Base-by-base conservation (phyloP, 352 stramenopile genomes). In the Pythium sukuiense region DNA sequence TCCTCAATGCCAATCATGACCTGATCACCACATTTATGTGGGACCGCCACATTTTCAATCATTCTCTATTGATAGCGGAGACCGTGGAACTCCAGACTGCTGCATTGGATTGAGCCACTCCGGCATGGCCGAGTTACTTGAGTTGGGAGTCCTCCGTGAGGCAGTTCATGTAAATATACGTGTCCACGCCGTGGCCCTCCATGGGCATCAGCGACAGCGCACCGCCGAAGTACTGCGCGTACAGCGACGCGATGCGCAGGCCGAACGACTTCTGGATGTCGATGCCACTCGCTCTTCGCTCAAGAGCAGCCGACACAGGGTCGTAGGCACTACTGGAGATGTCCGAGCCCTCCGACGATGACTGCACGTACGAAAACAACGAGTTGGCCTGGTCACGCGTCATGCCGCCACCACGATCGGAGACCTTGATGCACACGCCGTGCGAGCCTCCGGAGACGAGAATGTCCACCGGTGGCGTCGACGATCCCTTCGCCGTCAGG, bases 201-300 rank as follows among this genome's bases (percentile, higher is more conserved):
- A 99, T 99, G 32, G 95, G 98, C 90, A 99, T 99, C 57, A 99
- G 93, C 67, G 89, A 94, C 49, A 99, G 80, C 72, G 99, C 97
- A 11, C 98, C 98, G 27, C 97, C 97, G 87, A 99, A 99, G 81
- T 99, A 99, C 58, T 97, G 89, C 33, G 97, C 96, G 71, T 99
- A 99, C 30, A 97, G 90, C 65, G 80, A 80, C 3, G 85, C 85
- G 52, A 94, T 92, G 49, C 96, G 96, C 45, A 99, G 79, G 1
- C 97, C 97, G 72, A 93, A 93, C 45, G 85, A 93, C 43, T 89
- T 76, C 16, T 78, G 81, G 55, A 91, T 90, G 71, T 90, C 73
- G 29, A 93, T 72, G 35, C 72, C 78, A 16, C 76, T 87, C 0
- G 83, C 81, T 55, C 85, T 81, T 60, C 74, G 74, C 60, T 93